A percentile compares a stretch with the other conserved stretches of the same genome.
Conservation (phyloP, 305 asterid species). For the Ajuga reptans region DNA sequence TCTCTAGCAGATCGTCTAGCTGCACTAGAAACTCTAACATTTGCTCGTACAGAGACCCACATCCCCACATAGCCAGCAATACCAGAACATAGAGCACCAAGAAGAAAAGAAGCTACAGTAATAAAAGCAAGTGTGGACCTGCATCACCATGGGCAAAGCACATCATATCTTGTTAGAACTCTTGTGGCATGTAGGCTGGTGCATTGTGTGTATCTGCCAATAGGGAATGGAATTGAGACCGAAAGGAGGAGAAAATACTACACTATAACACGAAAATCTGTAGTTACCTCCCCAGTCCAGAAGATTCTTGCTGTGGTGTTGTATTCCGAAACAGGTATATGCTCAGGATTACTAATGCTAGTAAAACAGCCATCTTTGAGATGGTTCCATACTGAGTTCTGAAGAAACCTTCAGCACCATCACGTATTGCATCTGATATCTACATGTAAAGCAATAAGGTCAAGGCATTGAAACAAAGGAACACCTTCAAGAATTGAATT, state of each 20-base stretch:
- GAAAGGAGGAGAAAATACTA: constrained; percentile 8
- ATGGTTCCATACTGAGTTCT: constrained; percentile 95
- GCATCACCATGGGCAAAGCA: constrained; percentile 29
- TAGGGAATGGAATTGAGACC: background rate
- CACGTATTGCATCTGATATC: constrained; percentile 99
- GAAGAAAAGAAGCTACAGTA: constrained; percentile 85
- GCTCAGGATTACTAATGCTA: constrained; percentile 64
- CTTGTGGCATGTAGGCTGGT: background rate
- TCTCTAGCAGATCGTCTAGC: constrained; percentile 97
- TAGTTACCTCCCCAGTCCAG: constrained; percentile 86
- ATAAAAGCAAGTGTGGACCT: constrained; percentile 77
- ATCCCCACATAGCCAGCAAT: constrained; percentile 97
- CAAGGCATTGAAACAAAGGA: constrained; percentile 21
- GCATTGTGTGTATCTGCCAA: background rate
- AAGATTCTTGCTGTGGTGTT: constrained; percentile 88
- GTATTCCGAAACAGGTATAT: constrained; percentile 83
- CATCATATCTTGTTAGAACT: constrained; percentile 3
- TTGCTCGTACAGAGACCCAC: constrained; percentile 99
- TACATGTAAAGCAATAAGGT: constrained; percentile 38
- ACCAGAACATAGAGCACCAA: constrained; percentile 97
- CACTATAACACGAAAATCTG: constrained; percentile 13
- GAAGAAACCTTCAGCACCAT: constrained; percentile 99
- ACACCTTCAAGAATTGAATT: background rate
- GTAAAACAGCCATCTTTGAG: constrained; percentile 84
- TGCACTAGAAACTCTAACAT: constrained; percentile 98